Evolutionary conservation across 495 filamentous ascomycete genomes (phyloP).

Genomic region (Neurospora sp.): DNA sequence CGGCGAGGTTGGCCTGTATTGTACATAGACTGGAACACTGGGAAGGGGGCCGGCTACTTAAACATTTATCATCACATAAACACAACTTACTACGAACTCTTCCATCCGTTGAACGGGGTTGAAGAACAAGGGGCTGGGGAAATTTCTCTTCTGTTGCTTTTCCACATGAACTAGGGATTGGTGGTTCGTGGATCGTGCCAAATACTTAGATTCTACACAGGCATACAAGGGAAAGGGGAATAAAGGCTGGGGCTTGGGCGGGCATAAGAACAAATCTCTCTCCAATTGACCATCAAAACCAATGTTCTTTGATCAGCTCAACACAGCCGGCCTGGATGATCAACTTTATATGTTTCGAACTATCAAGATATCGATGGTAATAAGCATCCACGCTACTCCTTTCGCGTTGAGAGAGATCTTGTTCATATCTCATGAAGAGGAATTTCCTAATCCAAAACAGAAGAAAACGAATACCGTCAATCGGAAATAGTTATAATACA

Average conservation of each 20-base stretch:
- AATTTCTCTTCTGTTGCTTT: neutral
- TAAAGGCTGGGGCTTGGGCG: neutral
- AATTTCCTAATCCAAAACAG: neutral
- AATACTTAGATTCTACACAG: neutral
- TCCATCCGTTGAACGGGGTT: neutral
- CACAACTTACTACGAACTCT: neutral
- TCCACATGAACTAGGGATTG: neutral
- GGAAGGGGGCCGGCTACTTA: neutral
- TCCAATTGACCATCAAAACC: neutral
- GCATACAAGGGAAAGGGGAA: neutral
- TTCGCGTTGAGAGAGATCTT: neutral
- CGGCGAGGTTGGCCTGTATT: neutral
- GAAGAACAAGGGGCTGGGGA: neutral
- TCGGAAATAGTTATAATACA: neutral
- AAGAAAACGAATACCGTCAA: neutral
- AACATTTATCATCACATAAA: neutral
- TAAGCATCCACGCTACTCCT: neutral
- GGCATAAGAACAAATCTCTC: neutral
- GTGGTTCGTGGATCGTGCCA: neutral
- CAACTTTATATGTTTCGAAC: neutral
- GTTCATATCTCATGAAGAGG: neutral
- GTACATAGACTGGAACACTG: neutral
- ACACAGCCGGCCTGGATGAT: neutral
- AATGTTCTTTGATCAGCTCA: too few species aligned
- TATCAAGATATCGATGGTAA: neutral